Evolutionary conservation across 1,284 basidiomycete genomes (phyloP).

Genomic region (Coriolopsis trogii): DNA sequence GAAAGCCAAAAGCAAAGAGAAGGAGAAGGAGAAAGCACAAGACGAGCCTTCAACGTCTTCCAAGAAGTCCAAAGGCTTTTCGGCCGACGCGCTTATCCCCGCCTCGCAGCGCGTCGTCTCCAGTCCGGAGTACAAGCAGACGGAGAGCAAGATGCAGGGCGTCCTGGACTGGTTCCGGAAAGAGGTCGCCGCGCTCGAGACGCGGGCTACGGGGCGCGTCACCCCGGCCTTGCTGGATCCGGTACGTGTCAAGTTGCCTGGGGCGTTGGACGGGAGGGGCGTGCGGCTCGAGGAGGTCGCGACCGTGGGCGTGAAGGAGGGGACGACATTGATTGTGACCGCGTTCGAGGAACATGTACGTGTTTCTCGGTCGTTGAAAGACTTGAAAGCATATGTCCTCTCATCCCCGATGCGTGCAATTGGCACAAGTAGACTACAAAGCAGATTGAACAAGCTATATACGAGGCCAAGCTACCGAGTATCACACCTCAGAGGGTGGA

Average conservation of each 20-base stretch:
- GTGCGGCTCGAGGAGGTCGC: slow-evolving; percentile 67
- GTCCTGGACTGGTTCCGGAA: slow-evolving; percentile 72
- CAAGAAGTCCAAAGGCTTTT: slow-evolving; percentile 15
- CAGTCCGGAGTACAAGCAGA: slow-evolving; percentile 55
- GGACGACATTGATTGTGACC: slow-evolving; percentile 69
- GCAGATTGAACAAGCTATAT: slow-evolving; percentile 70
- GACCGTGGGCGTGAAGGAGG: slow-evolving; percentile 78
- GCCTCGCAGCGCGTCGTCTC: slow-evolving; percentile 37
- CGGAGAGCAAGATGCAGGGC: slow-evolving; percentile 64
- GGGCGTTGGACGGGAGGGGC: slow-evolving; percentile 30
- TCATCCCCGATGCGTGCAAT: not conserved
- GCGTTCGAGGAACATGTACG: slow-evolving; percentile 78
- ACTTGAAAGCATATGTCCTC: no score
- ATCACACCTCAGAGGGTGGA: slow-evolving; percentile 73
- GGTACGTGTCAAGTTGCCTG: slow-evolving; percentile 60
- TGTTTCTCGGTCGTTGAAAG: no score
- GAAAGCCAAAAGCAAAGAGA: slow-evolving; percentile 19
- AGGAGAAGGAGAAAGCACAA: slow-evolving; percentile 6
- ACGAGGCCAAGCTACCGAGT: slow-evolving; percentile 69
- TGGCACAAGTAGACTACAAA: slow-evolving; percentile 64
- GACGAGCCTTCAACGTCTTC: slow-evolving; percentile 1
- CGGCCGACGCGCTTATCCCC: slow-evolving; percentile 34
- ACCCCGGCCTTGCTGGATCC: slow-evolving; percentile 71
- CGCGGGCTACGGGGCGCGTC: slow-evolving; percentile 74
- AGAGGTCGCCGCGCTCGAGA: slow-evolving; percentile 67